These are phyloP conservation scores for Teunomyces pallodes DNA, from an alignment of 805 yeast genomes.

Conservation along the genomic window DNA sequence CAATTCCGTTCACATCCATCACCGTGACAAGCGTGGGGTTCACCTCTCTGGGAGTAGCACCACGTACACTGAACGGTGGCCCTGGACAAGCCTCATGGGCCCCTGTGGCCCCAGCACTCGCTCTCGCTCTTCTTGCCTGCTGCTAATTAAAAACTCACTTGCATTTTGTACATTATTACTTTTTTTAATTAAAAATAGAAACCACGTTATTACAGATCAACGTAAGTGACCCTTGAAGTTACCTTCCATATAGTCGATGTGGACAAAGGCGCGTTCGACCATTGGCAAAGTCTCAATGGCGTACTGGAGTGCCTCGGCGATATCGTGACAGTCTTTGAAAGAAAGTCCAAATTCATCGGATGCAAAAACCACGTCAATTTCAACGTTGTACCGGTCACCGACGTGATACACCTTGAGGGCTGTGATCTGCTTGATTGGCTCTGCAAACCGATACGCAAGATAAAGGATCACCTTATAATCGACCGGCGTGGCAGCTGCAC, in stretches of 20 bases:
- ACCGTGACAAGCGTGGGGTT: not conserved
- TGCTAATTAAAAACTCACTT: not conserved
- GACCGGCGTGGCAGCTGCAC: slow-evolving; percentile 60
- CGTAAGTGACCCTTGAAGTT: slow-evolving; percentile 42
- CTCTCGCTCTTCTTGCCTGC: not conserved
- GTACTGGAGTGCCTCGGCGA: slow-evolving; percentile 79
- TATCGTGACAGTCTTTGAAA: slow-evolving; percentile 70
- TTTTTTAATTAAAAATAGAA: not conserved
- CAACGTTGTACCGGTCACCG: slow-evolving; percentile 74
- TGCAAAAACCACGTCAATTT: slow-evolving; percentile 64
- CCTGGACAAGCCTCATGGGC: not conserved
- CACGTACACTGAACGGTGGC: not conserved
- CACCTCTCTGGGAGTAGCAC: not conserved
- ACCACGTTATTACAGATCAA: slow-evolving; percentile 6
- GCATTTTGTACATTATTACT: not conserved
- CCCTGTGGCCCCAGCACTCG: not conserved
- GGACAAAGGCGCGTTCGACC: slow-evolving; percentile 82
- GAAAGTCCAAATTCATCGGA: slow-evolving; percentile 42
- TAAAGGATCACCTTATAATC: slow-evolving; percentile 69
- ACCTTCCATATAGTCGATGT: slow-evolving; percentile 60
- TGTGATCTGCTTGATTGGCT: slow-evolving; percentile 60
- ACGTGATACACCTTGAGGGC: slow-evolving; percentile 72
- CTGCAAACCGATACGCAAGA: slow-evolving; percentile 66
- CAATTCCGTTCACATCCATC: not conserved
- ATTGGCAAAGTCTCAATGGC: slow-evolving; percentile 74